Evolutionary conservation across 2,329 filamentous ascomycete species (phyloP), one percentile per base, ranked within the genome.

Genomic region (Gnomoniopsis sp.): DNA sequence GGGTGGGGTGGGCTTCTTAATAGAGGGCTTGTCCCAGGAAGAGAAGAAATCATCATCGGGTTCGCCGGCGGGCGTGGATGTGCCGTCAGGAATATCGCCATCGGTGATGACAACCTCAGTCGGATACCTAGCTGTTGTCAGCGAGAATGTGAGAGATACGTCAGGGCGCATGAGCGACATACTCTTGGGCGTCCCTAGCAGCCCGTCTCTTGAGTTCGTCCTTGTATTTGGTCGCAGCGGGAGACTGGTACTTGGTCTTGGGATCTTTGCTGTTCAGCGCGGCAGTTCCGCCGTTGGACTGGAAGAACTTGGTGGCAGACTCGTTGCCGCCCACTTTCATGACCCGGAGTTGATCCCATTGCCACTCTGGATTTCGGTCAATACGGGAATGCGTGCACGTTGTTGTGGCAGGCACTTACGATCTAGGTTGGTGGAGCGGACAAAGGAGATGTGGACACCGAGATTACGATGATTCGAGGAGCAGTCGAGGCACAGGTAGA

Each of bases 271-370:
- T 97, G 66, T 91, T 91, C 62, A 99, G 84, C 57, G 93, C 93
- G 52, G 93, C 93, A 44, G 90, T 93, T 62, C 95, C 95, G 64
- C 95, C 95, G 72, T 99, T 95, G 67, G 91, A 88, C 77, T 97
- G 93, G 80, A 98, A 99, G 80, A 91, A 99, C 77, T 96, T 97
- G 70, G 93, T 97, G 51, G 95, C 95, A 59, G 92, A 96, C 77
- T 98, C 93, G 71, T 99, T 99, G 59, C 95, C 95, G 65, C 95
- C 95, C 17, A 98, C 92, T 78, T 99, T 99, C 93, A 99, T 98
- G 59, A 93, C 77, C 54, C 95, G 90, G 61, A 99, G 83, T 74
- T 99, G 95, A 66, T 97, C 92, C 95, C 95, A 99, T 89, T 97
- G 92, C 95, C 95, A 99, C 79, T 91, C 88, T 90, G 68, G 50